These are phyloP conservation scores for Prosopis cineraria DNA, from an alignment of 306 rosid species.

Conservation along the genomic window DNA sequence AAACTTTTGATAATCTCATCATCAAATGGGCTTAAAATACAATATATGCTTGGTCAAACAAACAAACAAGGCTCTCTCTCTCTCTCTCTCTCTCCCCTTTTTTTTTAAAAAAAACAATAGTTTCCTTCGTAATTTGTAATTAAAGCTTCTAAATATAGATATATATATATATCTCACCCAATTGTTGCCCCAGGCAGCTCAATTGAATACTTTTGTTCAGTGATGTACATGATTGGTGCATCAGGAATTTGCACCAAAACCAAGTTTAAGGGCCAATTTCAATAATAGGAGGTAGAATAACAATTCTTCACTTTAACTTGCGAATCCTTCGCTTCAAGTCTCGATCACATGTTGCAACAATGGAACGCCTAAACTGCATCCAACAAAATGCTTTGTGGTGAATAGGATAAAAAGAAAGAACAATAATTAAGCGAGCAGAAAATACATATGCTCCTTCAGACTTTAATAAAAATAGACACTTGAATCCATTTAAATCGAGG, in stretches of 20 bases:
- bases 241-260: constrained; percentile 71
- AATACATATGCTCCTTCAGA: not conserved
- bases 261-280: constrained; percentile 12
- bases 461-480: not conserved
- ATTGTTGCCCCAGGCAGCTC: constrained; percentile 95
- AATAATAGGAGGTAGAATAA: constrained; percentile 1
- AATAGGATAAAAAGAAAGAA: not conserved
- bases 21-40: not conserved
- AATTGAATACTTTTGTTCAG: constrained; percentile 77
- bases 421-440: constrained; percentile 20
- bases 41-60: not conserved
- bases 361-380: constrained; percentile 79
- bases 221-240: constrained; percentile 91
- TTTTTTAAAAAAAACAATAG: not conserved
- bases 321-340: constrained; percentile 91
- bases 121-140: not conserved
- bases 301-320: constrained; percentile 53
- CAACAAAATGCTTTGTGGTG: constrained; percentile 30
- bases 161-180: constrained; percentile 98
- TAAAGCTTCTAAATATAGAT: constrained; percentile 6
- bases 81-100: not conserved
- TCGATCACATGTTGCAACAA: constrained; percentile 92
- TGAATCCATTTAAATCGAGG: constrained; percentile 2
- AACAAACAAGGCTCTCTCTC: not conserved
- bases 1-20: constrained; percentile 14